Evolutionary conservation across 306 rosid genomes (phyloP).

Genomic region (Astragalus glycyphyllos): DNA sequence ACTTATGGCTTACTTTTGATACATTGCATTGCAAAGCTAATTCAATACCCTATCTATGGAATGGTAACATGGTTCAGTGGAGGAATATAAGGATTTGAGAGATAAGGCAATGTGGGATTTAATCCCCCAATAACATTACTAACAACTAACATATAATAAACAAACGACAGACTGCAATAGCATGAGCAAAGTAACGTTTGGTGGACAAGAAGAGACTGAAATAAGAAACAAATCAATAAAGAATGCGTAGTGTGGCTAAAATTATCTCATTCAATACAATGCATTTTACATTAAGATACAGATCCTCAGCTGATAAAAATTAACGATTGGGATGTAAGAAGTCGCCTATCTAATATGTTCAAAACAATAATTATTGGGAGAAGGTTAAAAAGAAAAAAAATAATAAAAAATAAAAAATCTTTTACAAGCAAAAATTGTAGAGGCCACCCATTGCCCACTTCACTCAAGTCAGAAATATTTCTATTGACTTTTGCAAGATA

Average conservation of each 20-base stretch:
- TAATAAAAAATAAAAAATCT: slow-evolving; percentile 29
- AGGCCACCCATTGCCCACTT: slow-evolving; percentile 20
- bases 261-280: slow-evolving; percentile 6
- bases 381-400: slow-evolving; percentile 10
- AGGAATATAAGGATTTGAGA: too few relatives aligned
- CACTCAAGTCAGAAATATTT: slow-evolving; percentile 31
- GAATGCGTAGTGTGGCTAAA: background rate
- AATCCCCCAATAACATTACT: too few relatives aligned
- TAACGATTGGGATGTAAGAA: background rate
- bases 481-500: background rate
- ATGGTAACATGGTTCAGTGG: too few relatives aligned
- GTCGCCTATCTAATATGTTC: slow-evolving; percentile 11
- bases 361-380: slow-evolving; percentile 10
- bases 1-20: too few relatives aligned
- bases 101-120: too few relatives aligned
- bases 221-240: slow-evolving; percentile 8
- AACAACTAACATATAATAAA: too few relatives aligned
- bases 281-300: slow-evolving; percentile 34
- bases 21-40: too few relatives aligned
- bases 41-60: too few relatives aligned
- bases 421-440: slow-evolving; percentile 37
- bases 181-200: background rate
- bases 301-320: background rate
- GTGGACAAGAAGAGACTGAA: background rate
- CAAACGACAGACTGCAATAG: background rate